A percentile compares a stretch with the other conserved stretches of the same genome.
These are phyloP conservation scores for Solanum paucissectum DNA, from an alignment of 257 asterid species.

Conservation along the genomic window DNA sequence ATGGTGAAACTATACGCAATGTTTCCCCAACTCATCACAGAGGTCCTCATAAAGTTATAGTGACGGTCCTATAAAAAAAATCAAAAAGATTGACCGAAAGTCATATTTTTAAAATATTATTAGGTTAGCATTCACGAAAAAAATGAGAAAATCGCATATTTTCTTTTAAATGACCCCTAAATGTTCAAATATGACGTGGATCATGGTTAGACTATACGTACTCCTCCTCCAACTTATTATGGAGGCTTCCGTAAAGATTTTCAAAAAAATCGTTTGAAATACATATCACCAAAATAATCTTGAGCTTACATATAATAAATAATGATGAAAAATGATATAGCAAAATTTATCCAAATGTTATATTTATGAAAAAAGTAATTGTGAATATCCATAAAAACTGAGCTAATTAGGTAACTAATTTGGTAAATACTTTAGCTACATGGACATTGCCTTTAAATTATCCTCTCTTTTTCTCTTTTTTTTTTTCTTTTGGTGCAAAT, in stretches of 20 bases:
- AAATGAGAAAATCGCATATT: background rate
- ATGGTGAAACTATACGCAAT: too few relatives aligned
- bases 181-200: background rate
- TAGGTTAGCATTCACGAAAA: background rate
- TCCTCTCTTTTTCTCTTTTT: background rate
- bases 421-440: background rate
- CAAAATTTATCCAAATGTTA: background rate
- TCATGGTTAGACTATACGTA: background rate
- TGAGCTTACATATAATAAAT: background rate
- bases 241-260: background rate
- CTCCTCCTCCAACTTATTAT: background rate
- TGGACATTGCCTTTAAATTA: background rate
- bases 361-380: background rate
- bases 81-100: background rate
- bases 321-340: background rate
- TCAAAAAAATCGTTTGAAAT: too few relatives aligned
- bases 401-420: background rate
- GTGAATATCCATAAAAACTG: background rate
- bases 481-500: background rate
- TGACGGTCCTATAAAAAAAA: background rate
- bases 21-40: background rate
- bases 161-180: background rate
- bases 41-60: background rate
- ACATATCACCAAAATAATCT: background rate
- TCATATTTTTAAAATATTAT: too few relatives aligned